Base-by-base conservation (phyloP, 2,329 filamentous ascomycete species). In the Claviceps pazoutovae region DNA sequence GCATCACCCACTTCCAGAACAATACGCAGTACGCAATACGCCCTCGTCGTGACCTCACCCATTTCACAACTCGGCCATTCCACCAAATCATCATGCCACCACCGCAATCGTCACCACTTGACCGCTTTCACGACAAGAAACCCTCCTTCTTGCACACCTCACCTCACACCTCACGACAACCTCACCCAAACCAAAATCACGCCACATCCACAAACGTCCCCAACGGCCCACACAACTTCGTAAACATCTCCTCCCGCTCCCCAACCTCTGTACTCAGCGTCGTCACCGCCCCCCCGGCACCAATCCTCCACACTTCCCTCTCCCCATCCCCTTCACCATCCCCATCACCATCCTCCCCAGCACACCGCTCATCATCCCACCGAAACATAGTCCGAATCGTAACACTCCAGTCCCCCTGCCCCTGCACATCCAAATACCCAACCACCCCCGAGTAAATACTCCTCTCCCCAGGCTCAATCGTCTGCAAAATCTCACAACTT, bases 181-280 rank as follows among this genome's bases (percentile, higher is more conserved):
- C n/a, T 39, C 17, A 9, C 8, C n/a, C 39, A 9, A 8, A 21
- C 17, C 39, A 9, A 42, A 11, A 19, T 21, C 23, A 68, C 34
- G 65, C 65, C n/a, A 58, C 54, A 51, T 68, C 66, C 50, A 59
- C 57, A 48, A 80, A 78, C 3, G 76, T 66, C 1, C 75, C 71
- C 58, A 81, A 60, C 11, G 77, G 77, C 2, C 78, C 78, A 48
- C 72, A 75, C 48, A 88, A 67, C 68, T 90, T 91, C 6, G 80
- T 82, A 61, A 84, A 74, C 89, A 97, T 96, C 73, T 97, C 93
- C 54, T 94, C 86, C 68, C 83, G 84, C 72, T 97, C 91, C 3
- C 82, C 88, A 53, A 83, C 75, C 0, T 84, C 74, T 2, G 84
- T 87, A 64, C 89, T 95, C 53, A 95, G 72, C 23, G 82, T 84